phyloP scores from a whole-genome alignment of 148 eudicot species.

The Rhododendron simsii region DNA sequence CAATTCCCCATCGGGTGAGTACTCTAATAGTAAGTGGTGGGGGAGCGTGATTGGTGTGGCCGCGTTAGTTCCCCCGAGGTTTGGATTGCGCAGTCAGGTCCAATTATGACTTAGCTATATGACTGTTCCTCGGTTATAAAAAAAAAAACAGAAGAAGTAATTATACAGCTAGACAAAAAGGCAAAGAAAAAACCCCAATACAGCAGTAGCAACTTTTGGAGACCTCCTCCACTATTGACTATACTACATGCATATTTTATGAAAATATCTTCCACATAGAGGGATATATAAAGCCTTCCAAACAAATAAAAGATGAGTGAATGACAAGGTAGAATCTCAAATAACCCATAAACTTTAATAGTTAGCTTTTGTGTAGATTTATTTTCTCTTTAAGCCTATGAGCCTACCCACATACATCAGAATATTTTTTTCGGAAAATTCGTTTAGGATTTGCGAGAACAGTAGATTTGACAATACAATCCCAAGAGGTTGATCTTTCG shows the following conservation, averaged over 20 bases:
- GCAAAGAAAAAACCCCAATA: neutral
- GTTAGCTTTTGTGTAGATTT: neutral
- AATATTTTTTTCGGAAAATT: neutral
- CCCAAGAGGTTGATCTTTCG: neutral
- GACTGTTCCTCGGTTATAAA: too few species aligned
- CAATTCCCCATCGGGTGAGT: too few species aligned
- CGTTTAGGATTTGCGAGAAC: neutral
- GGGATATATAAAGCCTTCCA: neutral
- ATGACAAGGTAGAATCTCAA: neutral
- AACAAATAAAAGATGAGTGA: neutral
- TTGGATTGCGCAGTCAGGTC: too few species aligned
- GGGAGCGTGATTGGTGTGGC: too few species aligned
- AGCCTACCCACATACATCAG: neutral
- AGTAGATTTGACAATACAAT: too few species aligned
- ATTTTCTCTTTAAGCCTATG: neutral
- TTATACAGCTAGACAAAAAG: neutral
- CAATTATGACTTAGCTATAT: too few species aligned
- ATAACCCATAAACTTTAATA: neutral
- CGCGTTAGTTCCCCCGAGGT: too few species aligned
- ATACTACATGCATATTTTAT: neutral
- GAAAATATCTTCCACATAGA: neutral
- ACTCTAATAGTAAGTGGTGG: too few species aligned
- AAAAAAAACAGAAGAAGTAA: too few species aligned
- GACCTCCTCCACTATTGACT: neutral
- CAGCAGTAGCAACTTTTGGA: neutral